phyloP scores from a whole-genome alignment of 331 rosid species.

The Arachis monticola region DNA sequence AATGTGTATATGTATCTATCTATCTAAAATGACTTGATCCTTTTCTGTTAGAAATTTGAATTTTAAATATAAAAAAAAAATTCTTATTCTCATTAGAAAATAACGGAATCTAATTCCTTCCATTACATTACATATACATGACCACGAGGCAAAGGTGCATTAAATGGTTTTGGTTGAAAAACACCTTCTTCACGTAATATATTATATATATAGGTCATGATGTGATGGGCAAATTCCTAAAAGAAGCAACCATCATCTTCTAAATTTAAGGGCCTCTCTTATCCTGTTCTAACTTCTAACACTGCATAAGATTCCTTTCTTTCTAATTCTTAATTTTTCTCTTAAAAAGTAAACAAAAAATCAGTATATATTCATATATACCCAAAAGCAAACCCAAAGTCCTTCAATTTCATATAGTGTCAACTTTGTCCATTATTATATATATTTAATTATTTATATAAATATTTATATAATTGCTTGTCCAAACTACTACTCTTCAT shows the following conservation, averaged over 20 bases:
- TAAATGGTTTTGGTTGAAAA: conserved; percentile 40
- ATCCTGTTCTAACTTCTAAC: conserved; percentile 32
- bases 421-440: conserved; percentile 7
- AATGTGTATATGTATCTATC: too few relatives aligned
- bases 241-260: conserved; percentile 32
- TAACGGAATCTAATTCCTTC: conserved; percentile 17
- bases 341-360: conserved; percentile 1
- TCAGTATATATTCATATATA: background rate
- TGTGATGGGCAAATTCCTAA: conserved; percentile 46
- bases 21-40: too few relatives aligned
- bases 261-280: conserved; percentile 6
- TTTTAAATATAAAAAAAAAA: background rate
- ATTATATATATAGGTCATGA: conserved; percentile 34
- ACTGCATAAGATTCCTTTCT: conserved; percentile 35
- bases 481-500: conserved; percentile 40
- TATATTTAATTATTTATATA: too few relatives aligned
- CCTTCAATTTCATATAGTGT: background rate
- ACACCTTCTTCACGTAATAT: background rate
- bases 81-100: background rate
- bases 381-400: conserved; percentile 23
- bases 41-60: background rate
- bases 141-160: conserved; percentile 36
- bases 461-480: background rate
- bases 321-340: background rate
- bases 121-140: background rate